A percentile compares a stretch with the other conserved stretches of the same genome.
Evolutionary conservation across 768 basidiomycete species (phyloP).

Genomic region (Termitomyces sp.): DNA sequence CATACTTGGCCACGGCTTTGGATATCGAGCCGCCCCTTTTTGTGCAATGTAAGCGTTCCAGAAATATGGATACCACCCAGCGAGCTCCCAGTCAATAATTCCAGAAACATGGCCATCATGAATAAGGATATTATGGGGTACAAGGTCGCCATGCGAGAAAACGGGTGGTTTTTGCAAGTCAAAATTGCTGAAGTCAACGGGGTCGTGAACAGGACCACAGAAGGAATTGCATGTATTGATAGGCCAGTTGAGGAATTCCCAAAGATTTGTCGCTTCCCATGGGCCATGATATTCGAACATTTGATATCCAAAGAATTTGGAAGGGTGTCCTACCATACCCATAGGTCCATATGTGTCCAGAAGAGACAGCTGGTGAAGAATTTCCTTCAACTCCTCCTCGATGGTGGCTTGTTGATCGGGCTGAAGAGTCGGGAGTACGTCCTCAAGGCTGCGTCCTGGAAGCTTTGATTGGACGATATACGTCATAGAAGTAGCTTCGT

Average conservation of each 20-base stretch:
- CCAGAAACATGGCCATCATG: neutral
- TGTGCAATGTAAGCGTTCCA: neutral
- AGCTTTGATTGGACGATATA: neutral
- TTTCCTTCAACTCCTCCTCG: neutral
- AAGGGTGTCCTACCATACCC: neutral
- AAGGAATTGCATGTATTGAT: neutral
- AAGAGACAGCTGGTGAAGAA: neutral
- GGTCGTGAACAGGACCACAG: neutral
- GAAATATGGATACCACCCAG: neutral
- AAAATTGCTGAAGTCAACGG: neutral
- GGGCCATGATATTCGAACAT: neutral
- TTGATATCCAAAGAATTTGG: neutral
- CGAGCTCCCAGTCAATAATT: neutral
- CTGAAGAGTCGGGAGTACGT: neutral
- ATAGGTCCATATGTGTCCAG: neutral
- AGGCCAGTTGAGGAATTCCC: neutral
- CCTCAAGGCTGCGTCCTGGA: neutral
- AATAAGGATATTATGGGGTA: neutral
- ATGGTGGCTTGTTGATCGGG: neutral
- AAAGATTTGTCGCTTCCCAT: neutral
- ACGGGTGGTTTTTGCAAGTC: neutral
- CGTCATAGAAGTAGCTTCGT: neutral
- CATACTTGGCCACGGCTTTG: too few species aligned
- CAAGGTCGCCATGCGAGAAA: neutral
- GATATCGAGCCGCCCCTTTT: too few species aligned